Percentiles rank a stretch among this genome's conserved stretches.
These are phyloP conservation scores for Lodderomyces orthopsilosis DNA, from an alignment of 1,139 yeast genomes.

Conservation along the genomic window DNA sequence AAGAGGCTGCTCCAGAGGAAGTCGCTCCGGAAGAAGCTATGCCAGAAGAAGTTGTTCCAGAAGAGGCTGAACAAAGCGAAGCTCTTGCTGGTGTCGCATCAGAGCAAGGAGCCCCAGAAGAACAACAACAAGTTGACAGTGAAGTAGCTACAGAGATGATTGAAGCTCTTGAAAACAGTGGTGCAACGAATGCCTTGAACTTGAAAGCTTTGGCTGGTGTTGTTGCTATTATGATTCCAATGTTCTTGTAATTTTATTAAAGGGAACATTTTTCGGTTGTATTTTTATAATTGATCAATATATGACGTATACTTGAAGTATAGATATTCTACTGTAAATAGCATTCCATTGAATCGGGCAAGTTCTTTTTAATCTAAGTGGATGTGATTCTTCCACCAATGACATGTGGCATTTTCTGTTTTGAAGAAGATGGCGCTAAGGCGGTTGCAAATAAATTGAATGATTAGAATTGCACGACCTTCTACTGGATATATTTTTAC, in stretches of 20 bases:
- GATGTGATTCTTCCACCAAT: not conserved
- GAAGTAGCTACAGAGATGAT: too few relatives aligned
- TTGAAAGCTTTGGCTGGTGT: conserved; percentile 1
- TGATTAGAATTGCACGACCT: conserved; percentile 1
- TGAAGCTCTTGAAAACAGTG: conserved; percentile 1
- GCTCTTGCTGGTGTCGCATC: not conserved
- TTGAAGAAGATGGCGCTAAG: not conserved
- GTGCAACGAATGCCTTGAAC: not conserved
- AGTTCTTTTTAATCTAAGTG: too few relatives aligned
- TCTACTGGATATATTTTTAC: not conserved
- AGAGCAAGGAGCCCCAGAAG: too few relatives aligned
- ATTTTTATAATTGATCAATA: not conserved
- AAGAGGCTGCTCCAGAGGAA: not conserved
- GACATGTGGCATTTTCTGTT: too few relatives aligned
- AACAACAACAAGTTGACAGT: too few relatives aligned
- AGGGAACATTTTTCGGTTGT: not conserved
- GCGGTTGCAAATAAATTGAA: not conserved
- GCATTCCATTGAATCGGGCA: too few relatives aligned
- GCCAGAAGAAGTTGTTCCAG: not conserved
- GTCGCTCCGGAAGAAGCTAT: not conserved
- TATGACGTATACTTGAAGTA: not conserved
- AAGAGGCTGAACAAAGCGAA: too few relatives aligned
- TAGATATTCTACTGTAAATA: too few relatives aligned
- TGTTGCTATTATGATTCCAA: conserved; percentile 3
- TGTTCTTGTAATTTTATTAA: not conserved